A percentile compares a stretch with the other conserved stretches of the same genome.
Evolutionary conservation across 768 basidiomycete species (phyloP).

Genomic region (Pleurotus salmoneostramineus): DNA sequence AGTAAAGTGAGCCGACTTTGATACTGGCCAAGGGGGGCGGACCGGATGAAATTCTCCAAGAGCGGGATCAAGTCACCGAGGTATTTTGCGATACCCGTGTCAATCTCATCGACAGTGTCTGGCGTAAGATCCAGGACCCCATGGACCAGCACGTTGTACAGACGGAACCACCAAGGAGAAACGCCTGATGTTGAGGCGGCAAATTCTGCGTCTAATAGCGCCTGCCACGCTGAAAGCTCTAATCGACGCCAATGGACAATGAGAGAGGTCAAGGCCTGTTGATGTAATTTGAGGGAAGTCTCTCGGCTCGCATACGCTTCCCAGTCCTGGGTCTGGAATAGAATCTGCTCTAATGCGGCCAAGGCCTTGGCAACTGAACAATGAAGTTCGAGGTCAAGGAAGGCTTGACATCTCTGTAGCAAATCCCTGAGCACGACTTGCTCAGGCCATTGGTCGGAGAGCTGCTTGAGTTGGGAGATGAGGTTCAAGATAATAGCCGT

Average conservation of each 20-base stretch:
- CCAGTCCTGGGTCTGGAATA: conserved; percentile 92
- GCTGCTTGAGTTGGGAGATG: conserved; percentile 41
- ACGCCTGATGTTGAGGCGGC: conserved; percentile 44
- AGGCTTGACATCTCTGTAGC: conserved; percentile 59
- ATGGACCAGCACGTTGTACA: conserved; percentile 76
- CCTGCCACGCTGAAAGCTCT: conserved; percentile 86
- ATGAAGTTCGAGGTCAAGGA: conserved; percentile 56
- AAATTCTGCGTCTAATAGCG: conserved; percentile 70
- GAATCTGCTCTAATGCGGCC: conserved; percentile 77
- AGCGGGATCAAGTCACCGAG: conserved; percentile 68
- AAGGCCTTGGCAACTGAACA: conserved; percentile 82
- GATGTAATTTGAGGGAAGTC: conserved; percentile 71
- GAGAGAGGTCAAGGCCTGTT: conserved; percentile 58
- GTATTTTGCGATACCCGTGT: conserved; percentile 41
- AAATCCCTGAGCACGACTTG: conserved; percentile 96
- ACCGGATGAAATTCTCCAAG: conserved; percentile 73
- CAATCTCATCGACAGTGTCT: conserved; percentile 27
- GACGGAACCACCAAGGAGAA: conserved; percentile 82
- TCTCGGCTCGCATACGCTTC: conserved; percentile 93
- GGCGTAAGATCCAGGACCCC: conserved; percentile 50
- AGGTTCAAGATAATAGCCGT: conserved; percentile 48
- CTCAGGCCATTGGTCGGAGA: conserved; percentile 89
- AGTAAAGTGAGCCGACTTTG: conserved; percentile 63
- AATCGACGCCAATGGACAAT: conserved; percentile 90
- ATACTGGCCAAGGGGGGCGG: conserved; percentile 85